A percentile compares a stretch with the other conserved stretches of the same genome.
Evolutionary conservation across 202 grass and related monocot genomes (phyloP).

Genomic region (Sporobolus alterniflorus): DNA sequence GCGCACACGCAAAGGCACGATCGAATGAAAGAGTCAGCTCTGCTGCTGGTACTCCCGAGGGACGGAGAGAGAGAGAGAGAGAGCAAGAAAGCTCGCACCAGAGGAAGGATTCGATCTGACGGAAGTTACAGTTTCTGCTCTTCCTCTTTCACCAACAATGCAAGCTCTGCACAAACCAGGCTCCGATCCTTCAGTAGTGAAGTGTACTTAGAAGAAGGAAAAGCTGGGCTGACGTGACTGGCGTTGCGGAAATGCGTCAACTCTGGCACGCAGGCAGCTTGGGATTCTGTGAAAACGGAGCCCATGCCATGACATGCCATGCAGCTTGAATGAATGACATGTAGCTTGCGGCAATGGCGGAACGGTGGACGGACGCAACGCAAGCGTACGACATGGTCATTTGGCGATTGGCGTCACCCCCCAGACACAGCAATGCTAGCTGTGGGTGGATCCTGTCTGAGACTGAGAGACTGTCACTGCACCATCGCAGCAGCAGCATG

Average conservation of each 20-base stretch:
- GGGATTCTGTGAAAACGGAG: neutral
- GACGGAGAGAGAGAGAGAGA: neutral
- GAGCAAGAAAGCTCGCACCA: neutral
- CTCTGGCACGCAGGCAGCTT: constrained; percentile 7
- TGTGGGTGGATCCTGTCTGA: no score
- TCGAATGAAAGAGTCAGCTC: constrained; percentile 33
- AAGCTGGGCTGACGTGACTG: constrained; percentile 25
- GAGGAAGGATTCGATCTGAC: constrained; percentile 31
- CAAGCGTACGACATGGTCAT: neutral
- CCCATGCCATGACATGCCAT: no score
- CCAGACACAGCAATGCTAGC: neutral
- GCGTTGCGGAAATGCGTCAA: constrained; percentile 27
- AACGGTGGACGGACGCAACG: constrained; percentile 4
- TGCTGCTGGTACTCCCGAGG: constrained; percentile 20
- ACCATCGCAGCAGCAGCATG: neutral
- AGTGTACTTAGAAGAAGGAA: neutral
- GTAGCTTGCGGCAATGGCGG: constrained; percentile 28
- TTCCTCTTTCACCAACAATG: neutral
- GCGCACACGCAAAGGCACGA: constrained; percentile 32
- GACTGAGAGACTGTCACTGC: no score
- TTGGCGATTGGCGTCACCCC: neutral
- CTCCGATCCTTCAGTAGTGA: neutral
- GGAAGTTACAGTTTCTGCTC: constrained; percentile 3
- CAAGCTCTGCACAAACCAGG: neutral
- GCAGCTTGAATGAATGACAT: constrained; percentile 21